These are phyloP conservation scores for Silene uniflora DNA, from an alignment of 148 eudicot genomes.

Conservation along the genomic window DNA sequence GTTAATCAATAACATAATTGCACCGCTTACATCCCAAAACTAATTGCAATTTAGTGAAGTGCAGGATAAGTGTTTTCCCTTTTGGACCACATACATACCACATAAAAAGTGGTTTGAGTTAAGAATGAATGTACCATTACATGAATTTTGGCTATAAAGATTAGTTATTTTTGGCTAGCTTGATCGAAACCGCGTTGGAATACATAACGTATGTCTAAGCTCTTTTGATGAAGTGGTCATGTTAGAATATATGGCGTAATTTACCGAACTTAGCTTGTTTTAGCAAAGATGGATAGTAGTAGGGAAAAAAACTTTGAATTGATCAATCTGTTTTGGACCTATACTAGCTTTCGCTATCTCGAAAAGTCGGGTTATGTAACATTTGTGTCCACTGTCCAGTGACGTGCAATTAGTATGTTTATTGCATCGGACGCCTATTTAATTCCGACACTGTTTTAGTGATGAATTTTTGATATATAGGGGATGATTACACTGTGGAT, in stretches of 20 bases:
- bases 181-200: background rate
- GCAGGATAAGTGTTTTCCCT: too few relatives aligned
- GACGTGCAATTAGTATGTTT: background rate
- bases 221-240: background rate
- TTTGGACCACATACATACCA: too few relatives aligned
- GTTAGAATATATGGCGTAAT: background rate
- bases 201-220: background rate
- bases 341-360: background rate
- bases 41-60: background rate
- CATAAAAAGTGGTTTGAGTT: too few relatives aligned
- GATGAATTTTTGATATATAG: conserved; percentile 24
- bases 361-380: too few relatives aligned
- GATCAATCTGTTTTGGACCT: background rate
- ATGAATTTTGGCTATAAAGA: background rate
- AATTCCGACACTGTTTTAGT: too few relatives aligned
- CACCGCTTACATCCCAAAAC: too few relatives aligned
- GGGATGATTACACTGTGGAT: conserved; percentile 73
- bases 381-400: background rate
- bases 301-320: background rate
- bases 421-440: too few relatives aligned
- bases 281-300: background rate
- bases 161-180: background rate
- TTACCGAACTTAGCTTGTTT: background rate
- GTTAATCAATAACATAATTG: too few relatives aligned
- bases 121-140: too few relatives aligned